Base-by-base conservation (phyloP, 192 early-diverging fungal genomes). In the Coemansia sp. region DNA sequence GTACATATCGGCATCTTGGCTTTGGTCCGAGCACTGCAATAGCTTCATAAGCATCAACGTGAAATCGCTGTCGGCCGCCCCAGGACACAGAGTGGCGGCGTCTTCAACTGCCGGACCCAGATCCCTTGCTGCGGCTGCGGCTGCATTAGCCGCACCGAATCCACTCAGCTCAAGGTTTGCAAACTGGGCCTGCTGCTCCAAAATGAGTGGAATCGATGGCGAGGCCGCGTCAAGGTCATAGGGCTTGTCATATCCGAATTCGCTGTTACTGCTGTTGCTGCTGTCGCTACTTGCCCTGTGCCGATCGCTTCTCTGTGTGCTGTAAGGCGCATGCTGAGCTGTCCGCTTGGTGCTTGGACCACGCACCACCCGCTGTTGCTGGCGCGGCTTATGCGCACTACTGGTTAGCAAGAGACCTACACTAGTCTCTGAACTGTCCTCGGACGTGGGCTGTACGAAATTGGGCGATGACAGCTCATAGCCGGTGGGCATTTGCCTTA, bases 191-290 rank as follows among this genome's bases (percentile, higher is more conserved):
- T 77, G 69, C 67, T 83, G 75, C 11, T 74, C 64, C 19, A 71
- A 45, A 27, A 71, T 67, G 15, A 77, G 67, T 11, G 80, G 75
- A 4, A 77, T 65, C 22, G 80, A 77, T 19, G 75, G 80, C 7
- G 80, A 77, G 2, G 59, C 29, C 15, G 55, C 50, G 24, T 62
- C 59, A 0, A 67, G 70, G 62, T 61, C 63, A 53, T 69, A 40
- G 8, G 63, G 34, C 13, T 24, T 27, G 34, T 67, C 67, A 17
- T 58, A 31, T 31, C 29, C 55, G 55, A 29, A 58, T 31, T 58
- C 55, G 67, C 70, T 44, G 22, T 15, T 41, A 64, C 66, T 63
- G 42, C 66, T 68, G 62, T 44, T 75, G 61, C 39, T 63, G 50
- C 66, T 68, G 62, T 44, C 72, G 46, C 39, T 50, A 17, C 64